Conservation (phyloP, 225 moss, liverwort and hornwort genomes). For the Asterella californica region DNA sequence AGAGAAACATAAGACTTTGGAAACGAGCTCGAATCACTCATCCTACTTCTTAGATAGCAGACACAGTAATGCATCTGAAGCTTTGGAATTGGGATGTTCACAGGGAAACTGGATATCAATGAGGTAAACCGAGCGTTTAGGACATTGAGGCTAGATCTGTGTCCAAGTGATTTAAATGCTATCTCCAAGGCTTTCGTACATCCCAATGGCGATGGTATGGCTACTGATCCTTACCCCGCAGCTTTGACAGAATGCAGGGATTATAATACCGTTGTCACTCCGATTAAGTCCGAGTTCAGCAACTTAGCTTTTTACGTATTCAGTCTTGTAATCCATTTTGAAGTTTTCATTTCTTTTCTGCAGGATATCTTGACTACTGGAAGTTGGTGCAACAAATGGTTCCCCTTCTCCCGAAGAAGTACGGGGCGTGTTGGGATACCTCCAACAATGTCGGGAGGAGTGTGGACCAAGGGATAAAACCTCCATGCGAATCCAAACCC, state of each 20-base stretch:
- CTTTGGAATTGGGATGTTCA: conserved; percentile 1
- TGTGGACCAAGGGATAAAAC: conserved; percentile 24
- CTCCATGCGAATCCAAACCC: conserved; percentile 23
- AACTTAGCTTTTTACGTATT: not conserved
- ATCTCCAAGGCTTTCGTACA: conserved; percentile 43
- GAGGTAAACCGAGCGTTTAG: conserved; percentile 43
- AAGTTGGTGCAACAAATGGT: conserved; percentile 34
- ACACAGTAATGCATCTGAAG: not conserved
- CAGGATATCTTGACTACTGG: conserved; percentile 48
- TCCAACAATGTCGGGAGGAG: conserved; percentile 26
- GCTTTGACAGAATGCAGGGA: too few species aligned
- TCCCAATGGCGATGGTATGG: conserved; percentile 37
- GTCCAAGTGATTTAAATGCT: conserved; percentile 29
- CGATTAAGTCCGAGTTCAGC: not conserved
- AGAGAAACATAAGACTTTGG: not conserved
- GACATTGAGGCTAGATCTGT: conserved; percentile 31
- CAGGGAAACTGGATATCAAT: conserved; percentile 44
- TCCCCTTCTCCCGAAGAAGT: conserved; percentile 28
- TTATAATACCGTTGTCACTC: not conserved
- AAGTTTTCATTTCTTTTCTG: conserved; percentile 3
- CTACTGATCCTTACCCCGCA: not conserved
- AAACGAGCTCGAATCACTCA: too few species aligned
- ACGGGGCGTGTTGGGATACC: conserved; percentile 10
- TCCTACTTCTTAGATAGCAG: too few species aligned
- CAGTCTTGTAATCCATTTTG: not conserved